Conservation (phyloP, 2,329 filamentous ascomycete genomes). For the Phaeomoniella chlamydospora region DNA sequence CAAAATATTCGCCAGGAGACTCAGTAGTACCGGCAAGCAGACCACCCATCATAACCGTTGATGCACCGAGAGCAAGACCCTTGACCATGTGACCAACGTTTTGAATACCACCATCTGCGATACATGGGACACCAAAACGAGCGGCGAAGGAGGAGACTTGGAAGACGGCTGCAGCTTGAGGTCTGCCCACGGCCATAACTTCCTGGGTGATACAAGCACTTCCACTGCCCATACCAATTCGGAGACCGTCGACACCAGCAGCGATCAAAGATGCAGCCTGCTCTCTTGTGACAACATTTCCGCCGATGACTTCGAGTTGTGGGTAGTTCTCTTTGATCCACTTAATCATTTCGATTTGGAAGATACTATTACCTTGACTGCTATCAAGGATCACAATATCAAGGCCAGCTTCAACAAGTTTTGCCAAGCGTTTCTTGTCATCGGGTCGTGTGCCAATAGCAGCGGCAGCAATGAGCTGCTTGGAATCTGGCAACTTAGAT, state of each 20-base stretch:
- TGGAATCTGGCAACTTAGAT: slow-evolving; percentile 90
- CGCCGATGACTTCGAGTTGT: slow-evolving; percentile 82
- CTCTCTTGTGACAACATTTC: slow-evolving; percentile 95
- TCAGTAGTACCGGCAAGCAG: slow-evolving; percentile 93
- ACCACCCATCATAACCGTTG: slow-evolving; percentile 98
- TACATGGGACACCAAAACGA: slow-evolving; percentile 90
- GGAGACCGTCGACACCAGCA: slow-evolving; percentile 86
- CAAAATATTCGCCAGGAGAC: slow-evolving; percentile 91
- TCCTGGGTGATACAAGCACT: slow-evolving; percentile 98
- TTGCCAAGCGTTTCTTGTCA: slow-evolving; percentile 73
- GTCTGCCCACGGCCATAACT: slow-evolving; percentile 96
- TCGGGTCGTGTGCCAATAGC: slow-evolving; percentile 90
- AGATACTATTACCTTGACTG: slow-evolving; percentile 96
- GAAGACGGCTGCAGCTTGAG: slow-evolving; percentile 86
- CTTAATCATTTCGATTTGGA: slow-evolving; percentile 97
- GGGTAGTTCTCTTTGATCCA: slow-evolving; percentile 84
- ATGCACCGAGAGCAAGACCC: slow-evolving; percentile 84
- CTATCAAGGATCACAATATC: slow-evolving; percentile 93
- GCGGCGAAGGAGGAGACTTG: slow-evolving; percentile 80
- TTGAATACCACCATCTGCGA: slow-evolving; percentile 94
- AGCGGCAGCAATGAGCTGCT: slow-evolving; percentile 91
- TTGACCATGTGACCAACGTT: slow-evolving; percentile 99
- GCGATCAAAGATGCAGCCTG: slow-evolving; percentile 87
- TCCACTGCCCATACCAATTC: slow-evolving; percentile 97
- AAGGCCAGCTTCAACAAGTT: slow-evolving; percentile 84